These are phyloP conservation scores for Voacanga thouarsii DNA, from an alignment of 257 asterid genomes.

Conservation along the genomic window DNA sequence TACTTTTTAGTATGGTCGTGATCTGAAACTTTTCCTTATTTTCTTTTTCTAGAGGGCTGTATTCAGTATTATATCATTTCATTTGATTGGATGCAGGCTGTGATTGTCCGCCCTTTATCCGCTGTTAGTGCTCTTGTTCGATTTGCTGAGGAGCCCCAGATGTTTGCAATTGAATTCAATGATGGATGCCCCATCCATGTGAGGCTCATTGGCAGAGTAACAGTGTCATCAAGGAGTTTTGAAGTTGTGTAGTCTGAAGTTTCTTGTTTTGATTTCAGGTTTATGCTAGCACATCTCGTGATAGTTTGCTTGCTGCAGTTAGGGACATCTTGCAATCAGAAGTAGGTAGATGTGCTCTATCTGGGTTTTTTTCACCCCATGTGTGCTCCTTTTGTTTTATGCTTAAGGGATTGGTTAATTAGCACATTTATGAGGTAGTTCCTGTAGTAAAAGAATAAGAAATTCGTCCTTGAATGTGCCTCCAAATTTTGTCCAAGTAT, in stretches of 20 bases:
- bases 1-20: constrained; percentile 6
- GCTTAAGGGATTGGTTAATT: background rate
- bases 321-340: constrained; percentile 90
- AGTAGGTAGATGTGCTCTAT: constrained; percentile 60
- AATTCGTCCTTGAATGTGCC: constrained; percentile 14
- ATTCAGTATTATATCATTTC: background rate
- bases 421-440: background rate
- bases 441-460: constrained; percentile 8
- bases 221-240: constrained; percentile 15
- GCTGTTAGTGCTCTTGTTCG: constrained; percentile 95
- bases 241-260: constrained; percentile 19
- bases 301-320: constrained; percentile 94
- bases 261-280: constrained; percentile 58
- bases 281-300: constrained; percentile 98
- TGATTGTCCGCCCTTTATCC: constrained; percentile 86
- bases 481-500: constrained; percentile 22
- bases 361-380: constrained; percentile 17
- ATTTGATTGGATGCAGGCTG: constrained; percentile 66
- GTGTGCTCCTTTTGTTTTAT: background rate
- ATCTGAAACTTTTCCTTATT: background rate
- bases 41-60: background rate
- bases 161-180: constrained; percentile 94
- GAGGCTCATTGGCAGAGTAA: constrained; percentile 34
- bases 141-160: constrained; percentile 99
- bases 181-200: constrained; percentile 98